phyloP scores from a whole-genome alignment of 768 basidiomycete species.

The Tulasnella sp. region DNA sequence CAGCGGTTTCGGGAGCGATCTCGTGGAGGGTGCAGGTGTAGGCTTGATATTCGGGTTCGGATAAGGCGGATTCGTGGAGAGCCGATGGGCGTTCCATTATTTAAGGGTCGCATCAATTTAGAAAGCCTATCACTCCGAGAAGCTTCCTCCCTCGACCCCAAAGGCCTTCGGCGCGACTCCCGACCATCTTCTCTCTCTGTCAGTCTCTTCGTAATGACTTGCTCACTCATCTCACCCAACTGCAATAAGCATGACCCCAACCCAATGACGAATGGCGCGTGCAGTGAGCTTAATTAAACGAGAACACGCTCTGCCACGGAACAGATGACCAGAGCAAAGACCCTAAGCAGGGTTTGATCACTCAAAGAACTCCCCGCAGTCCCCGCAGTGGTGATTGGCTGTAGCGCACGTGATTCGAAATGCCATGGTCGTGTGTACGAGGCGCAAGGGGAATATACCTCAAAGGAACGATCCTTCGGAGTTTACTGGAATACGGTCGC shows the following conservation, averaged over 20 bases:
- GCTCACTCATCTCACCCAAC: neutral
- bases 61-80: constrained; percentile 27
- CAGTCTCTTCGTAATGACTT: neutral
- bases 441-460: too few species aligned
- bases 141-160: neutral
- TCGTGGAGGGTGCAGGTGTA: constrained; percentile 26
- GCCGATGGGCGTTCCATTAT: constrained; percentile 23
- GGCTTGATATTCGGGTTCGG: constrained; percentile 21
- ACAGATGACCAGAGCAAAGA: neutral
- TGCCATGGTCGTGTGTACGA: too few species aligned
- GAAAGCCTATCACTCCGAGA: neutral
- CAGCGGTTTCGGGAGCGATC: neutral
- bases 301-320: neutral
- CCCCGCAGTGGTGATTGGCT: too few species aligned
- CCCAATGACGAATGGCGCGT: neutral
- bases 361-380: too few species aligned
- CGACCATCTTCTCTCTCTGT: neutral
- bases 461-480: too few species aligned
- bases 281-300: neutral
- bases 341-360: too few species aligned
- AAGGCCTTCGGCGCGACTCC: neutral
- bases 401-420: too few species aligned
- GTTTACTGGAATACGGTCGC: too few species aligned
- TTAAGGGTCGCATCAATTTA: neutral
- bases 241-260: too few species aligned